These are phyloP conservation scores for Dipodascus albidus DNA, from an alignment of 805 yeast genomes.

Conservation along the genomic window DNA sequence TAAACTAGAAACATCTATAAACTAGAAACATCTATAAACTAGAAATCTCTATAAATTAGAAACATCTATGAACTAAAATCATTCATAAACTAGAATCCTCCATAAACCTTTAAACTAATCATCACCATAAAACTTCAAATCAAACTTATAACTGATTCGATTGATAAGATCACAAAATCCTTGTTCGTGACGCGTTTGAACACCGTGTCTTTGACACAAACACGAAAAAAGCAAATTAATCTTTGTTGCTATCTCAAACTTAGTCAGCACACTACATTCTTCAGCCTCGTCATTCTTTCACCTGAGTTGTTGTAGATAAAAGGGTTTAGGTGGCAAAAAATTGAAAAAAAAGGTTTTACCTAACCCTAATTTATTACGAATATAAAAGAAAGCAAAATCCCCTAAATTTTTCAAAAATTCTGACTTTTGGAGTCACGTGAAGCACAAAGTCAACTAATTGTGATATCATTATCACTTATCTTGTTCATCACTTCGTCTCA, in stretches of 20 bases:
- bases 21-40: too few relatives aligned
- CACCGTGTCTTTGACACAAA: background rate
- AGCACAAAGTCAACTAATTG: background rate
- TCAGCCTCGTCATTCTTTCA: background rate
- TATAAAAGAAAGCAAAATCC: background rate
- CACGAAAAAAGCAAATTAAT: too few relatives aligned
- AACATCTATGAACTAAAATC: too few relatives aligned
- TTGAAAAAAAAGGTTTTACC: background rate
- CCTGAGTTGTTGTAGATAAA: background rate
- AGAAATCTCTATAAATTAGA: too few relatives aligned
- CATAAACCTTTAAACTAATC: too few relatives aligned
- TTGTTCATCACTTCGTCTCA: background rate
- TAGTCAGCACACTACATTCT: background rate
- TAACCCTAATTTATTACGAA: background rate
- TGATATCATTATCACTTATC: background rate
- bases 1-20: too few relatives aligned
- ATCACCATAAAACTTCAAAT: too few relatives aligned
- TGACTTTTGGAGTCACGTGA: background rate
- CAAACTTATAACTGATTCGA: too few relatives aligned
- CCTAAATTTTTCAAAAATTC: background rate
- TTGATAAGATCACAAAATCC: too few relatives aligned
- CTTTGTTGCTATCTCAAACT: too few relatives aligned
- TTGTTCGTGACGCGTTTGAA: background rate
- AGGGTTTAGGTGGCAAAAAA: background rate
- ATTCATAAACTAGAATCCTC: too few relatives aligned